These are phyloP conservation scores for Trichoderma afroharzianum DNA, from an alignment of 2,329 filamentous ascomycete species.

Conservation along the genomic window DNA sequence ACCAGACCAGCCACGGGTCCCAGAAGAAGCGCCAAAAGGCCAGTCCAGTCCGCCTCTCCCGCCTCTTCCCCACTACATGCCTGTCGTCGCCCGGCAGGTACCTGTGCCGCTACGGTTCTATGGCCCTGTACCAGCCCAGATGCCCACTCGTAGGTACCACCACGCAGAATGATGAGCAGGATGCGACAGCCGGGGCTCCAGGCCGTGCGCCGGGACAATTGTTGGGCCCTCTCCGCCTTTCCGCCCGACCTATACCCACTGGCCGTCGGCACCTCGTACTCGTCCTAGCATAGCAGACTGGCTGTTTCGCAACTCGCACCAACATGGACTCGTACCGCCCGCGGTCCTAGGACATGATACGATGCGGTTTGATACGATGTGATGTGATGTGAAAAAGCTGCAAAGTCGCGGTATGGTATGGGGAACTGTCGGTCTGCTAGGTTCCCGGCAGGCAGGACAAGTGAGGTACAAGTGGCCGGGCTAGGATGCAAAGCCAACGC, in stretches of 20 bases:
- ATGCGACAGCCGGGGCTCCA: conserved; percentile 13
- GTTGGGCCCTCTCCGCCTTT: conserved; percentile 16
- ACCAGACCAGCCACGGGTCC: not conserved
- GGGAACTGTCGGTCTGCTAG: not conserved
- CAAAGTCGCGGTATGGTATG: not conserved
- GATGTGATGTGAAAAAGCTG: not conserved
- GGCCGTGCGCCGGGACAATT: conserved; percentile 11
- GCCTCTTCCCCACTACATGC: not conserved
- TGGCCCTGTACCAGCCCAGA: not conserved
- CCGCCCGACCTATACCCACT: not conserved
- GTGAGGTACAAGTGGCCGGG: conserved; percentile 8
- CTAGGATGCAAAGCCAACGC: not conserved
- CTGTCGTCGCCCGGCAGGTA: not conserved
- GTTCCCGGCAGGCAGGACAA: not conserved
- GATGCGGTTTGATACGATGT: not conserved
- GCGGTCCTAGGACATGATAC: not conserved
- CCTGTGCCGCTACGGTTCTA: not conserved
- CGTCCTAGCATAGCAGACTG: not conserved
- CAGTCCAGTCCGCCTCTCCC: not conserved
- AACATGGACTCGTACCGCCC: not conserved
- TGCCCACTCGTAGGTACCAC: not conserved
- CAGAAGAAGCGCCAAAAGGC: not conserved
- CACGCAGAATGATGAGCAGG: not conserved
- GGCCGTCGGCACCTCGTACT: not conserved
- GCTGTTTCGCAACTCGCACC: not conserved